phyloP scores from a whole-genome alignment of 2,329 filamentous ascomycete species.

The Pseudocercospora musae region DNA sequence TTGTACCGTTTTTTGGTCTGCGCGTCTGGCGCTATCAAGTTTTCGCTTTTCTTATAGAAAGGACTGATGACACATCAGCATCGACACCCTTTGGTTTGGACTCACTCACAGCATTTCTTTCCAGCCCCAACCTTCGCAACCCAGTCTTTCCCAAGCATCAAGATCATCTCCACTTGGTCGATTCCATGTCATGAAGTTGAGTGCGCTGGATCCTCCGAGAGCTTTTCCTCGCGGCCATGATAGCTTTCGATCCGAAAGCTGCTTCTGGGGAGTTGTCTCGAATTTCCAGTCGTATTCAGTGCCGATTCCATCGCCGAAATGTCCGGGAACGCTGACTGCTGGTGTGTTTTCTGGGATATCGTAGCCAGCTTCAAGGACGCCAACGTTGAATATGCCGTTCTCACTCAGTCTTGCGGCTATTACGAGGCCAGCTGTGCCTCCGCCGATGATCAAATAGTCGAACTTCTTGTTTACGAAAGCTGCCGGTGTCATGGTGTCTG shows the following conservation, averaged over 20 bases:
- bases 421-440: conserved; percentile 29
- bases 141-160: conserved; percentile 37
- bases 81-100: too few relatives aligned
- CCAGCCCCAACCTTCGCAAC: conserved; percentile 41
- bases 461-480: background rate
- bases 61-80: conserved; percentile 7
- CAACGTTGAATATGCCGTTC: conserved; percentile 26
- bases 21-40: conserved; percentile 5
- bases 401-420: conserved; percentile 27
- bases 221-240: conserved; percentile 32
- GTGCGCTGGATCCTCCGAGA: conserved; percentile 38
- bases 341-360: conserved; percentile 4
- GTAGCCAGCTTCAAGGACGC: conserved; percentile 27
- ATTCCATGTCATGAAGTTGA: conserved; percentile 32
- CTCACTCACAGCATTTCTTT: conserved; percentile 25
- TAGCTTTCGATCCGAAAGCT: conserved; percentile 4
- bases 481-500: background rate
- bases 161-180: conserved; percentile 9
- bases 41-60: conserved; percentile 20
- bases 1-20: conserved; percentile 4
- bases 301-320: conserved; percentile 36
- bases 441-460: conserved; percentile 25
- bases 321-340: conserved; percentile 16
- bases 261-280: conserved; percentile 13
- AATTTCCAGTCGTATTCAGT: conserved; percentile 22